These are phyloP conservation scores for Zymoseptoria brevis DNA, from an alignment of 2,329 filamentous ascomycete genomes.

Conservation along the genomic window DNA sequence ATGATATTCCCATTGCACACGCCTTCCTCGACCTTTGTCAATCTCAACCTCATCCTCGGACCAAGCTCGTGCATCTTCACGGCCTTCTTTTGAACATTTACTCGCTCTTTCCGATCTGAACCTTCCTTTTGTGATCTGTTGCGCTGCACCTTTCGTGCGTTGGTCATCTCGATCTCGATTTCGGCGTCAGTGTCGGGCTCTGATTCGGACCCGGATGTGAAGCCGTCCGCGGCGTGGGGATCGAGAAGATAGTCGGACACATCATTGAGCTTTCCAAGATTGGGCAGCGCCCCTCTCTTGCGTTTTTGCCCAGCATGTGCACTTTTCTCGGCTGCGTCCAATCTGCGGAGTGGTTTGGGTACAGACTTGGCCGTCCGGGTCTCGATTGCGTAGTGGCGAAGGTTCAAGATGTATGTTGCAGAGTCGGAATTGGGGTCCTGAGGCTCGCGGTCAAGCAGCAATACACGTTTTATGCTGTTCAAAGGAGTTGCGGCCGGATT, in stretches of 20 bases:
- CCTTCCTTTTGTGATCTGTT: constrained; percentile 34
- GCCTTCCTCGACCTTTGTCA: constrained; percentile 95
- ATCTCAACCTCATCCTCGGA: constrained; percentile 75
- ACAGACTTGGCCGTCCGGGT: constrained; percentile 72
- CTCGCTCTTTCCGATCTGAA: constrained; percentile 32
- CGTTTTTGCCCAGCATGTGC: constrained; percentile 44
- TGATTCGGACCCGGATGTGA: constrained; percentile 86
- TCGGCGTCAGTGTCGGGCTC: constrained; percentile 93
- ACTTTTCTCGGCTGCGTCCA: constrained; percentile 80
- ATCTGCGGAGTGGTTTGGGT: constrained; percentile 70
- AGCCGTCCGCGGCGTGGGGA: constrained; percentile 64
- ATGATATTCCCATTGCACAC: constrained; percentile 82
- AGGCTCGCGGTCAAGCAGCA: constrained; percentile 78
- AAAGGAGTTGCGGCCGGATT: constrained; percentile 85
- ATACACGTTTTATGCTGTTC: constrained; percentile 82
- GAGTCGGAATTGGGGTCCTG: constrained; percentile 22
- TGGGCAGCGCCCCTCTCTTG: constrained; percentile 55
- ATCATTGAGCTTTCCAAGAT: constrained; percentile 83
- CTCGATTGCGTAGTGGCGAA: constrained; percentile 91
- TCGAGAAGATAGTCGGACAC: constrained; percentile 93
- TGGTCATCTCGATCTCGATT: constrained; percentile 65
- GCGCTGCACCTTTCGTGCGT: constrained; percentile 55
- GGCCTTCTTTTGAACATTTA: constrained; percentile 68
- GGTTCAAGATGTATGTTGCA: constrained; percentile 64
- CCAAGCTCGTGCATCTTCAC: constrained; percentile 91